A percentile compares a stretch with the other conserved stretches of the same genome.
Evolutionary conservation across 768 basidiomycete species (phyloP).

Genomic region (Mycena sanguinolenta): DNA sequence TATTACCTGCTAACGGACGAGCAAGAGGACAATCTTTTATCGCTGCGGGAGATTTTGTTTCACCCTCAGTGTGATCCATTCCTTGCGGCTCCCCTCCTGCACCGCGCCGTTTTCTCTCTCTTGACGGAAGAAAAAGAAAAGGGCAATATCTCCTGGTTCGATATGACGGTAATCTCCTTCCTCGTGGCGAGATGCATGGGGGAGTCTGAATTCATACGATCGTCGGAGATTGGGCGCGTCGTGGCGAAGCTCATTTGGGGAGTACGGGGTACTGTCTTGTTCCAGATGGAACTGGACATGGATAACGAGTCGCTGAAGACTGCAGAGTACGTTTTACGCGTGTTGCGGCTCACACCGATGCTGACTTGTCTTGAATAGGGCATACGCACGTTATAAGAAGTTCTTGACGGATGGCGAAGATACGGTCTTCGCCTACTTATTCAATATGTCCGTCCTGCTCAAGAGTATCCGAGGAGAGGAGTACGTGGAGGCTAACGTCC

Average conservation of each 20-base stretch:
- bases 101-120: not conserved
- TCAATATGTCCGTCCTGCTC: not conserved
- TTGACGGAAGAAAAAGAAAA: not conserved
- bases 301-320: not conserved
- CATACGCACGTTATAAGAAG: not conserved
- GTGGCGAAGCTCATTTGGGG: slow-evolving; percentile 14
- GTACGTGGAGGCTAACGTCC: not conserved
- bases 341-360: not conserved
- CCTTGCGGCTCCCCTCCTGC: too few relatives aligned
- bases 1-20: too few relatives aligned
- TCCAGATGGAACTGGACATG: slow-evolving; percentile 13
- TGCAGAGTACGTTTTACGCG: not conserved
- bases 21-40: too few relatives aligned
- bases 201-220: not conserved
- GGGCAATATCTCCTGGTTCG: not conserved
- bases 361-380: too few relatives aligned
- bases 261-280: not conserved
- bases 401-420: slow-evolving; percentile 15
- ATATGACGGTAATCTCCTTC: not conserved
- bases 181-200: slow-evolving; percentile 15
- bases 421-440: slow-evolving; percentile 9
- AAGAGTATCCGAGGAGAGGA: not conserved
- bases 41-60: too few relatives aligned
- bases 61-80: too few relatives aligned
- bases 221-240: not conserved